These are phyloP conservation scores for Trifolium subterraneum DNA, from an alignment of 306 rosid genomes.

Conservation along the genomic window DNA sequence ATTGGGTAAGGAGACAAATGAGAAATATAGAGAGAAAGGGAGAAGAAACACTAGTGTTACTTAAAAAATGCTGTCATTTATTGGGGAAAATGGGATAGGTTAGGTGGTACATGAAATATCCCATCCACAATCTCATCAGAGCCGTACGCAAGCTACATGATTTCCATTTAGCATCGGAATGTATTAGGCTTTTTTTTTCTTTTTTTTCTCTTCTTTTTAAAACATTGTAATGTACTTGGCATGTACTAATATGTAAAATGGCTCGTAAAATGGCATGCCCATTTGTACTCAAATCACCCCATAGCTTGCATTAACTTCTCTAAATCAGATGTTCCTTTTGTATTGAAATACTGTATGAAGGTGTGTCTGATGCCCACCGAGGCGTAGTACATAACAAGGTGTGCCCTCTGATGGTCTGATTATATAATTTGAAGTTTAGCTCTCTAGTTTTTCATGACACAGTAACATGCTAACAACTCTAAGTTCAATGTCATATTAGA, in stretches of 20 bases:
- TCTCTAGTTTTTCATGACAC: background rate
- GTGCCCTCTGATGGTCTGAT: background rate
- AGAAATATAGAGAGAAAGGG: background rate
- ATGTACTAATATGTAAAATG: background rate
- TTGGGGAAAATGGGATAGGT: background rate
- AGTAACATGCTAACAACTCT: slow-evolving; percentile 18
- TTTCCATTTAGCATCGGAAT: background rate
- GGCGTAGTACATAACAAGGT: background rate
- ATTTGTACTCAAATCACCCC: background rate
- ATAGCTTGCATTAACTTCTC: background rate
- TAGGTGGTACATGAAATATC: background rate
- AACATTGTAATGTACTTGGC: background rate
- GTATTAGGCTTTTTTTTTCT: background rate
- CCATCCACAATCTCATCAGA: background rate
- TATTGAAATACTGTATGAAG: background rate
- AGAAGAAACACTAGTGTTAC: background rate
- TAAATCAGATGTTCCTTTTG: background rate
- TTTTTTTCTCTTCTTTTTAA: background rate
- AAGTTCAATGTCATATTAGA: slow-evolving; percentile 13
- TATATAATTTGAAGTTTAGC: background rate
- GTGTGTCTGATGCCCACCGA: background rate
- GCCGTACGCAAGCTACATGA: background rate
- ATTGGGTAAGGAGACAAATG: background rate
- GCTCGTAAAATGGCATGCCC: background rate
- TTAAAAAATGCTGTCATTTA: background rate